Base-by-base conservation (phyloP, 805 yeast species). In the Yarrowia osloensis region DNA sequence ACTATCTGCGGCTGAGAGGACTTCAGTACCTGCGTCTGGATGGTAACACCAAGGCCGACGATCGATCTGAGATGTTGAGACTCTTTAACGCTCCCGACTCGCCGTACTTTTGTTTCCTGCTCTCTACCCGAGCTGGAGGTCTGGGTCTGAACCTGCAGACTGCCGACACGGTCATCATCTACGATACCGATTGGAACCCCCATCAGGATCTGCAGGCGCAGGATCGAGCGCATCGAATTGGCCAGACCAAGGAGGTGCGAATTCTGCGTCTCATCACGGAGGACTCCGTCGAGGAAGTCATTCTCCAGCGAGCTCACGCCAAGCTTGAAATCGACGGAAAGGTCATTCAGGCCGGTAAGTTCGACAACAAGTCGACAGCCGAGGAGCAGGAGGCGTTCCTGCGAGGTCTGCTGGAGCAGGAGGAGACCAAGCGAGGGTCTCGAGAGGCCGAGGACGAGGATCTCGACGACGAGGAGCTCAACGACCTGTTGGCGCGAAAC, bases 201-300 rank as follows among this genome's bases (percentile, higher is more conserved):
- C 98, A 94, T 81, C 98, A 95, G 78, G 99, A 94, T 85, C 85
- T 94, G 77, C 99, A 94, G 80, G 98, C 98, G 2, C 98, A 95
- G 80, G 99, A 94, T 79, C 88, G 99, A 80, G 98, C 98, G 0
- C 99, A 94, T 79, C 87, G 99, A 80, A 94, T 94, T 78, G 99
- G 99, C 50, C 99, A 94, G 75, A 94, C 96, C 78, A 93, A 94
- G 77, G 98, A 95, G 77, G 99, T 94, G 59, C 83, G 98, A 74
- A 94, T 94, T 71, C 81, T 95, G 74, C 85, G 99, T 74, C 82
- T 94, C 71, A 94, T 94, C 70, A 92, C 98, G 0, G 90, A 88
- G 70, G 94, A 91, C 74, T 90, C 98, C 0, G 94, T 94, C 17
- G 99, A 94, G 76, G 98, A 94, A 77, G 91, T 89, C 76, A 93